Base-by-base conservation (phyloP, 768 basidiomycete genomes). In the Lactarius akahatsu region DNA sequence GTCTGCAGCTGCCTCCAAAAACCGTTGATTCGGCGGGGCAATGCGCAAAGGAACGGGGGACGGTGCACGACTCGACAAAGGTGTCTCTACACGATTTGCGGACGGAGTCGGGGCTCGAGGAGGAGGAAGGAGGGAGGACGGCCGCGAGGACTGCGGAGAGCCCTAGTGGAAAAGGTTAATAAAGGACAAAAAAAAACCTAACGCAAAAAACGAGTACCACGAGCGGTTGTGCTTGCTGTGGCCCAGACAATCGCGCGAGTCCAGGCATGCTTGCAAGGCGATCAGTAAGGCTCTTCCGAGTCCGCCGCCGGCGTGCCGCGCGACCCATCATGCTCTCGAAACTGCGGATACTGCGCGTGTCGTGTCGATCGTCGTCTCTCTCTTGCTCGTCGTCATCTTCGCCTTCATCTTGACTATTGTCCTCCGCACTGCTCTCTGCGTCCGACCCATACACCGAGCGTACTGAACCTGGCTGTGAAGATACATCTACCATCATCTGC, bases 271-370 rank as follows among this genome's bases (percentile, higher is more conserved):
- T 85, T 8, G 94, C 91, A 71, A 98, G 76, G 43, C 95, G 81
- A 77, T 95, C 94, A 20, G 90, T 85, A 52, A 98, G 76, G 70
- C 86, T 95, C 76, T 87, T 89, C 63, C 93, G 78, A 50, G 81
- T 66, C 40, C 55, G 64, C 55, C 65, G 69, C 34, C 68, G 69
- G 69, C 70, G 73, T 40, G 70, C 71, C 65, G 62, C 74, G 60
- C 69, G 68, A 63, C 67, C 86, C 81, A 93, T 79, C 92, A 93
- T 94, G 70, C 85, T 94, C 79, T 88, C 89, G 72, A 96, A 94
- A 74, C 93, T 95, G 70, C 86, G 79, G 61, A 95, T 90, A 71
- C 92, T 94, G 77, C 89, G 80, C 52, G 85, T 71, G 75, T 93
- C 92, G 64, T 81, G 77, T 56, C 70, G 74, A 59, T 77, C 70